phyloP scores from a whole-genome alignment of 1,284 basidiomycete species.

The Pterulicium gracile region DNA sequence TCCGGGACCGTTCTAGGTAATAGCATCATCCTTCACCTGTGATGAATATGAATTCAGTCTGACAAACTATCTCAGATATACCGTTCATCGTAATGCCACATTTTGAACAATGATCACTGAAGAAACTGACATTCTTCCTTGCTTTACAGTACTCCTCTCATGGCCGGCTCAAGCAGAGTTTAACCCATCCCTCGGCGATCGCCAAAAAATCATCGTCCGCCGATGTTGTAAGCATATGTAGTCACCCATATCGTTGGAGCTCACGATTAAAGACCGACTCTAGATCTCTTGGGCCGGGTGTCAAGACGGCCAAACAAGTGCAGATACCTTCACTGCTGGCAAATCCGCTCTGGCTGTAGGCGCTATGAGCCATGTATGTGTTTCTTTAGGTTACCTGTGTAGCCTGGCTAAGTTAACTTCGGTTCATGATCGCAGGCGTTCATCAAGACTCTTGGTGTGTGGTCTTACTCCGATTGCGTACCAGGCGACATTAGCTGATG shows the following conservation, averaged over 20 bases:
- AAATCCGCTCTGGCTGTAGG: conserved; percentile 56
- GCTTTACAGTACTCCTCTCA: conserved; percentile 45
- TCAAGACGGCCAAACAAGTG: conserved; percentile 68
- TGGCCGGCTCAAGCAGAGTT: conserved; percentile 41
- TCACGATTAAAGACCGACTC: neutral
- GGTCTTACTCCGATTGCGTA: neutral
- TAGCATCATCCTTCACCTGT: conserved; percentile 14
- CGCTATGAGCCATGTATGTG: conserved; percentile 58
- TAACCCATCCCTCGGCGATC: conserved; percentile 27
- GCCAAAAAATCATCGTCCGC: conserved; percentile 26
- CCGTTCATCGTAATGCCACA: too few species aligned
- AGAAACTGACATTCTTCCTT: too few species aligned
- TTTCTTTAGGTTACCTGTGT: neutral
- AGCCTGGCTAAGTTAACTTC: conserved; percentile 2
- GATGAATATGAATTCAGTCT: too few species aligned
- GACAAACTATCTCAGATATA: too few species aligned
- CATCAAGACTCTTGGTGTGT: conserved; percentile 43
- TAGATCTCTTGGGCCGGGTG: conserved; percentile 66
- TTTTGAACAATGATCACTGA: too few species aligned
- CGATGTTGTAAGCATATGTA: conserved; percentile 34
- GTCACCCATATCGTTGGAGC: conserved; percentile 10
- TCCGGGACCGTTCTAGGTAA: conserved; percentile 51
- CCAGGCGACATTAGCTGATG: conserved; percentile 8
- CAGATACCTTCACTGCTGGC: conserved; percentile 39
- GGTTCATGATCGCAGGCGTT: conserved; percentile 47